Evolutionary conservation across 441 rosid genomes (phyloP).

Genomic region (Adansonia madagascariensis): DNA sequence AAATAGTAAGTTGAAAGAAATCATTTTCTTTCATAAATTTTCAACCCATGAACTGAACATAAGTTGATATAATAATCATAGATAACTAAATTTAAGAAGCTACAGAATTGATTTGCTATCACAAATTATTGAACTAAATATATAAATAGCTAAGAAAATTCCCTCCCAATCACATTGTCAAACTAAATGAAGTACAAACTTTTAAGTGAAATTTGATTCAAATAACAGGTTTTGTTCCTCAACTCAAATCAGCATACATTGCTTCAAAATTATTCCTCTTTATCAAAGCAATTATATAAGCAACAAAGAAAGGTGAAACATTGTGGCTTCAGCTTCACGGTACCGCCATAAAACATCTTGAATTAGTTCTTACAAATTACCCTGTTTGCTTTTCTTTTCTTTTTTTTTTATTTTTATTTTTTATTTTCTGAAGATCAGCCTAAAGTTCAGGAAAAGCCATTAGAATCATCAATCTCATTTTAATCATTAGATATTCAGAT

Average conservation of each 20-base stretch:
- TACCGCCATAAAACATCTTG: slow-evolving; percentile 1
- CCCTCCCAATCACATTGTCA: background rate
- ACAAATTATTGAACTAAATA: too few species aligned
- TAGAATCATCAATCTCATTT: background rate
- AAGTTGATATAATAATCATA: background rate
- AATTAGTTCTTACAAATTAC: background rate
- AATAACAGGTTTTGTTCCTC: background rate
- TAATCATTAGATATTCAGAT: background rate
- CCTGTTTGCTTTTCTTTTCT: too few species aligned
- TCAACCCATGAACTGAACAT: background rate
- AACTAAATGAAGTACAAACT: background rate
- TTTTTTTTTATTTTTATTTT: too few species aligned
- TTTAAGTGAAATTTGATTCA: background rate
- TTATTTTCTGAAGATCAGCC: slow-evolving; percentile 10
- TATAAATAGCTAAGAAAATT: background rate
- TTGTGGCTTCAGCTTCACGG: slow-evolving; percentile 26
- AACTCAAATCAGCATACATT: background rate
- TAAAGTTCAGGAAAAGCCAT: slow-evolving; percentile 6
- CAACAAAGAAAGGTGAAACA: background rate
- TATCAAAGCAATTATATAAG: background rate
- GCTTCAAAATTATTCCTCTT: slow-evolving; percentile 9
- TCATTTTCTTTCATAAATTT: background rate
- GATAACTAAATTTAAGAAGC: too few species aligned
- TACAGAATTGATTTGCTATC: too few species aligned
- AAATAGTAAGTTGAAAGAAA: too few species aligned